Evolutionary conservation across 257 asterid species (phyloP), one percentile per base, ranked within the genome.

Genomic region (Rhazya stricta): DNA sequence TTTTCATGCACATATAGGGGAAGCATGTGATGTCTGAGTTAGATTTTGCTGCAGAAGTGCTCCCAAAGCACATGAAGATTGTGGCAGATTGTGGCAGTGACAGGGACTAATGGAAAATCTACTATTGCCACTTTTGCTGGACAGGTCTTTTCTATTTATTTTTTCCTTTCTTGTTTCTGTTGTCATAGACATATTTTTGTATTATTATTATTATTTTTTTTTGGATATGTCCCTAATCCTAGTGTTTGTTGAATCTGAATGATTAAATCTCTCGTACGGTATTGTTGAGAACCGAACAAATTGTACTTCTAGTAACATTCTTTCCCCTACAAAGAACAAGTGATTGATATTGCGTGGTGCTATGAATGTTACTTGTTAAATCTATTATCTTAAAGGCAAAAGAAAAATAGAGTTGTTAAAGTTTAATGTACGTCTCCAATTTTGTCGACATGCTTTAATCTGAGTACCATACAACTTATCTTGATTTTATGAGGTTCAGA

Each of bases 41-140:
- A 78, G 84, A 81, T 79, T 84, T 84, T 77, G 88, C 84, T 57
- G 80, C 84, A 12, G 78, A 79, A 79, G 79, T 79, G 50, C 79
- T 84, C 45, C 85, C 88, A 32, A 77, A 23, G 30, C 57, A 73
- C 77, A 74, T 70, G 12, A 76, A n/a, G n/a, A n/a, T n/a, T n/a
- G n/a, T n/a, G n/a, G n/a, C n/a, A 84, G 79, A 76, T 81, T 58
- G 74, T 81, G 69, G 88, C 84, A 27, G 75, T 84, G 61, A 84
- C 88, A 4, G 88, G 88, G 76, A 84, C 87, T 76, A 84, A 84
- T 58, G 88, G 87, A 61, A 84, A 84, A 77, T 84, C 87, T 46
- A 81, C 85, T 16, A 82, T 81, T 67, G 46, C 82, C 81, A 81
- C 85, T 19, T 84, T 81, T 29, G 81, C 82, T 63, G 85, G 85